phyloP scores from a whole-genome alignment of 2,329 filamentous ascomycete species.

The Graphilbum sp. region DNA sequence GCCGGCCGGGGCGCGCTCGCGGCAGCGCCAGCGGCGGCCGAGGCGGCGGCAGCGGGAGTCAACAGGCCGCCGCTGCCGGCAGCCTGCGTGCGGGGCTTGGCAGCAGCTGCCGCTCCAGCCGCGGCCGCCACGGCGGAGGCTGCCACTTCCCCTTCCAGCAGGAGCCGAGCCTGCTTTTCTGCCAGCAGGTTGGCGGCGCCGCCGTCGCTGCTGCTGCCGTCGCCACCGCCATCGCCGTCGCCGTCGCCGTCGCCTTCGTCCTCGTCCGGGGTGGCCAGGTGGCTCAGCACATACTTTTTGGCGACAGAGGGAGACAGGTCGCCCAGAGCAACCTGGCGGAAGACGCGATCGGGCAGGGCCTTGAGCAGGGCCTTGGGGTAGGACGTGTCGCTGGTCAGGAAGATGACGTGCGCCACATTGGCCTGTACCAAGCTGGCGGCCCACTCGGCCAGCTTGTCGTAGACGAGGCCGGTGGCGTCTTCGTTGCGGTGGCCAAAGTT shows the following conservation, averaged over 20 bases:
- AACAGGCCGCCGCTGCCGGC: no score
- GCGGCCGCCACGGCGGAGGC: background rate
- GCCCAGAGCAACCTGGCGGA: conserved; percentile 69
- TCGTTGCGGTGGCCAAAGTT: conserved; percentile 76
- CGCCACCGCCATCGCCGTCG: conserved; percentile 10
- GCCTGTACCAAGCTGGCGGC: conserved; percentile 70
- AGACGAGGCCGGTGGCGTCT: conserved; percentile 42
- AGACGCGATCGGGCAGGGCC: conserved; percentile 78
- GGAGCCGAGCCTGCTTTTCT: no score
- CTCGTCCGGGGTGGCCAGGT: conserved; percentile 49
- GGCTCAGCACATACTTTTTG: conserved; percentile 76
- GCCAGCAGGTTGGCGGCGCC: no score
- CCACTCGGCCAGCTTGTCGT: conserved; percentile 77
- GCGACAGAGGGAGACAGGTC: conserved; percentile 78
- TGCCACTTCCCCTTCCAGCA: no score
- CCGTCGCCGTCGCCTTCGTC: conserved; percentile 18
- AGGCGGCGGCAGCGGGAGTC: no score
- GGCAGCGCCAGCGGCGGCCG: no score
- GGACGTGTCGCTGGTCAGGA: conserved; percentile 77
- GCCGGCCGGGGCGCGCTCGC: background rate
- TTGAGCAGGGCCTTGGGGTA: conserved; percentile 79
- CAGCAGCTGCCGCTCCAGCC: no score
- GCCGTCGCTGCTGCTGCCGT: no score
- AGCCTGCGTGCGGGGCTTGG: no score
- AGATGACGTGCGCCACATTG: conserved; percentile 86